These are phyloP conservation scores for Colletotrichum sojae DNA, from an alignment of 2,329 filamentous ascomycete species.

Conservation along the genomic window DNA sequence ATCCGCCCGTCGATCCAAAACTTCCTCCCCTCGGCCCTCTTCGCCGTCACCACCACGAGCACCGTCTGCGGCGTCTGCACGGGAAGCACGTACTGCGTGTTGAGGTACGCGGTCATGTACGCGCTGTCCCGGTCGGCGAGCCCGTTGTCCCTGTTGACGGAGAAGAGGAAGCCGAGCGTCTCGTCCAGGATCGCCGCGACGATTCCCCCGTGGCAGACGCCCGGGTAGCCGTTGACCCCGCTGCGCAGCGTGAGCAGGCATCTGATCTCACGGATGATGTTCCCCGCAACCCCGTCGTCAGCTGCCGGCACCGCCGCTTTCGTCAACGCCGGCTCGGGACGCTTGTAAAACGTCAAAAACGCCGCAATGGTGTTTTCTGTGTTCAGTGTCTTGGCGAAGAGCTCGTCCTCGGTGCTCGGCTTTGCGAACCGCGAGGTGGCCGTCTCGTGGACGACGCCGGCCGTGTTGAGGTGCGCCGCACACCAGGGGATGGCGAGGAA, in stretches of 20 bases:
- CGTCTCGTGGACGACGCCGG: slow-evolving; percentile 50
- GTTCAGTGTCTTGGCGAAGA: slow-evolving; percentile 52
- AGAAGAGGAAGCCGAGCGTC: slow-evolving; percentile 53
- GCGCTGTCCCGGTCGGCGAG: slow-evolving; percentile 44
- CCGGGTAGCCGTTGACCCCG: slow-evolving; percentile 51
- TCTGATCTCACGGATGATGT: slow-evolving; percentile 47
- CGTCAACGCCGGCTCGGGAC: slow-evolving; percentile 8
- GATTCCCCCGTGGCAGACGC: slow-evolving; percentile 55
- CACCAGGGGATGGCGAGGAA: slow-evolving; percentile 57
- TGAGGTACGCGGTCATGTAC: slow-evolving; percentile 53
- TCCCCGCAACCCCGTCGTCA: neutral
- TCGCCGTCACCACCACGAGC: slow-evolving; percentile 50
- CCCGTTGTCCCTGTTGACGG: slow-evolving; percentile 52
- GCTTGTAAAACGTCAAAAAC: slow-evolving; percentile 53
- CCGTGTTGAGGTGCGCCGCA: slow-evolving; percentile 48
- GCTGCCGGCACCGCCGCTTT: neutral
- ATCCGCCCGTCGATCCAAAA: slow-evolving; percentile 51
- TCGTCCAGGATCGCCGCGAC: slow-evolving; percentile 55
- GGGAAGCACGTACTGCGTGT: slow-evolving; percentile 53
- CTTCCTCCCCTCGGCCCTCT: slow-evolving; percentile 53
- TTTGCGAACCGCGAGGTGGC: slow-evolving; percentile 51
- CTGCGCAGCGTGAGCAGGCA: slow-evolving; percentile 52
- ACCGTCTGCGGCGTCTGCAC: slow-evolving; percentile 50
- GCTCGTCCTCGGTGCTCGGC: slow-evolving; percentile 47
- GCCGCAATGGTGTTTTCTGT: slow-evolving; percentile 48